These are phyloP conservation scores for Agrocybe praecox DNA, from an alignment of 768 basidiomycete species.

Conservation along the genomic window DNA sequence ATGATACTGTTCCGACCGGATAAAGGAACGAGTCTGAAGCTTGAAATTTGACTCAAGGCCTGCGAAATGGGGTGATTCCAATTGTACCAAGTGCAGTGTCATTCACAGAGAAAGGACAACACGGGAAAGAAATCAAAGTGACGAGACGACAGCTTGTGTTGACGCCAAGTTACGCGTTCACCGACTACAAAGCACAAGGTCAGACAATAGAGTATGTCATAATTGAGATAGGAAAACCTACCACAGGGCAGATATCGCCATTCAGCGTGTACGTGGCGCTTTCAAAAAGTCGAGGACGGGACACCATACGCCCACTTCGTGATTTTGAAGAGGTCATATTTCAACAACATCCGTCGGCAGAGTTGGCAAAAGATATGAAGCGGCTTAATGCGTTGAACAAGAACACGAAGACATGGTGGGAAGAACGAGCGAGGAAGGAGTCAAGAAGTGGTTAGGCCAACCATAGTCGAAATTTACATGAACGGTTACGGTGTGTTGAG, in stretches of 20 bases:
- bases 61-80: conserved; percentile 6
- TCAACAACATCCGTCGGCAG: no score
- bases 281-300: conserved; percentile 30
- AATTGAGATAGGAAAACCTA: conserved; percentile 35
- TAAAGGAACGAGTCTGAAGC: no score
- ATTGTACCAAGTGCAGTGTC: no score
- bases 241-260: conserved; percentile 20
- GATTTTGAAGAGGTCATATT: no score
- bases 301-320: conserved; percentile 21
- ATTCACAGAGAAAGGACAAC: neutral
- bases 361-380: no score
- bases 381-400: no score
- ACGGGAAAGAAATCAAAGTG: neutral
- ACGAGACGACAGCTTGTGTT: conserved; percentile 29
- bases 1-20: conserved; percentile 33
- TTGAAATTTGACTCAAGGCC: no score
- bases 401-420: no score
- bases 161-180: conserved; percentile 39
- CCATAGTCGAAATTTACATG: no score
- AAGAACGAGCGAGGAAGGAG: no score
- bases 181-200: conserved; percentile 42
- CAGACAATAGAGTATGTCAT: conserved; percentile 36
- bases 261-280: conserved; percentile 38
- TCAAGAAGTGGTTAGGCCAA: no score
- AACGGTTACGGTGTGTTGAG: no score